Evolutionary conservation across 2,329 filamentous ascomycete species (phyloP).

Genomic region (Penicillium brevicompactum): DNA sequence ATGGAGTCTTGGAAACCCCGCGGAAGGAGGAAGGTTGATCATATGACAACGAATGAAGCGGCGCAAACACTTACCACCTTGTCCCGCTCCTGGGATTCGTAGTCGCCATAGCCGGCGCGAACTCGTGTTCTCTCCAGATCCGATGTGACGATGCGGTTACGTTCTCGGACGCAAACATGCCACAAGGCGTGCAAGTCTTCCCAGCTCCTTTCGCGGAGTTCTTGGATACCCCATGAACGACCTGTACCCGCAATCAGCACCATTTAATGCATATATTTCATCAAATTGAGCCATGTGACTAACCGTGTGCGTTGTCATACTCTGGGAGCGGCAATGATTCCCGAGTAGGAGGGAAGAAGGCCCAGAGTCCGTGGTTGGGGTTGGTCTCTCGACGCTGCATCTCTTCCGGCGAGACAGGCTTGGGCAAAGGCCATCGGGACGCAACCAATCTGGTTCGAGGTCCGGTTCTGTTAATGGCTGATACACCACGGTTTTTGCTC

Average conservation of each 20-base stretch:
- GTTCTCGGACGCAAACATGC: conserved; percentile 92
- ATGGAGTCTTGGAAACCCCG: neutral
- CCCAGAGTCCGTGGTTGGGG: conserved; percentile 84
- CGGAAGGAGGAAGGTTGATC: neutral
- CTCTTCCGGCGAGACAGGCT: conserved; percentile 65
- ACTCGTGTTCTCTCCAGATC: conserved; percentile 67
- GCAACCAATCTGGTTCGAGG: conserved; percentile 74
- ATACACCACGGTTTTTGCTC: conserved; percentile 80
- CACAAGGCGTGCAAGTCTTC: conserved; percentile 89
- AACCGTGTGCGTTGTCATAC: conserved; percentile 70
- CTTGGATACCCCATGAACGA: conserved; percentile 79
- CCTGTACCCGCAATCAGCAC: conserved; percentile 48
- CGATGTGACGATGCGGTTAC: conserved; percentile 84
- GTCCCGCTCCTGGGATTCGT: conserved; percentile 66
- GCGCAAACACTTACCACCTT: conserved; percentile 58
- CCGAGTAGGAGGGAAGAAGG: conserved; percentile 77
- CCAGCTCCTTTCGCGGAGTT: conserved; percentile 88
- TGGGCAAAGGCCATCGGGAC: conserved; percentile 70
- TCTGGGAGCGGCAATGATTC: conserved; percentile 71
- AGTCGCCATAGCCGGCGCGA: conserved; percentile 72
- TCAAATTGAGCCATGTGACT: conserved; percentile 7
- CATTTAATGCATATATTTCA: neutral
- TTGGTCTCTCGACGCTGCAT: conserved; percentile 55
- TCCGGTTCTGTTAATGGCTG: conserved; percentile 76
- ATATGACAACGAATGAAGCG: neutral